Percentiles rank a stretch among this genome's conserved stretches.
These are phyloP conservation scores for Puccinia novopanici DNA, from an alignment of 1,284 basidiomycete species.

Conservation along the genomic window DNA sequence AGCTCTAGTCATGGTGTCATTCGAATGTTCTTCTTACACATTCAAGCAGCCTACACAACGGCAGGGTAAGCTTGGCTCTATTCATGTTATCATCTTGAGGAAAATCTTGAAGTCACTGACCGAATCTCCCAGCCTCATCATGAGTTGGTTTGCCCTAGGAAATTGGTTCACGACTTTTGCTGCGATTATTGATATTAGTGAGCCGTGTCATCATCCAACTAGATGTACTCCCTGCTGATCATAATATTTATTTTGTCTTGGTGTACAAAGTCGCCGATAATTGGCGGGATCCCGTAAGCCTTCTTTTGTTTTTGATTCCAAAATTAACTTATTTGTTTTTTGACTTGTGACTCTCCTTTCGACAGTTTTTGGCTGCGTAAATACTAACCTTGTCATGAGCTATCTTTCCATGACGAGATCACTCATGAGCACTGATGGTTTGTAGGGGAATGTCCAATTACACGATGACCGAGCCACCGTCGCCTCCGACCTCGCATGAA, in stretches of 20 bases:
- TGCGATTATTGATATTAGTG: constrained; percentile 50
- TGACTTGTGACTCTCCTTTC: not conserved
- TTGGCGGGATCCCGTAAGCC: constrained; percentile 49
- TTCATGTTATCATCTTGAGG: not conserved
- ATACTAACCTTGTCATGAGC: not conserved
- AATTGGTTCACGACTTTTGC: constrained; percentile 50
- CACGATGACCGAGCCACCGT: constrained; percentile 29
- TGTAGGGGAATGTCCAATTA: constrained; percentile 37
- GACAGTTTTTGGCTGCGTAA: constrained; percentile 47
- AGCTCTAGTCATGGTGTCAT: constrained; percentile 77
- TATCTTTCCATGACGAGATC: not conserved
- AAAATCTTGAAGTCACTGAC: not conserved
- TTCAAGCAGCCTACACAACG: constrained; percentile 73
- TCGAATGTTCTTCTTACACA: constrained; percentile 76
- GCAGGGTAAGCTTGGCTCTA: constrained; percentile 28
- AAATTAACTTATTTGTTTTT: not conserved
- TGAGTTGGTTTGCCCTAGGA: constrained; percentile 59
- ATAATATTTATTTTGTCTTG: not conserved
- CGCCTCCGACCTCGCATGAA: constrained; percentile 16
- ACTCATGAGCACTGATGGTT: not conserved
- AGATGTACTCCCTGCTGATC: not conserved
- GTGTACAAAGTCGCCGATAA: constrained; percentile 36
- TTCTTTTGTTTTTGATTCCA: not conserved
- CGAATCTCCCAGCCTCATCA: constrained; percentile 56
- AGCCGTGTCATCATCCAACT: not conserved